A percentile compares a stretch with the other conserved stretches of the same genome.
phyloP scores from a whole-genome alignment of 2,329 filamentous ascomycete species.

The Hypoxylon sp. region DNA sequence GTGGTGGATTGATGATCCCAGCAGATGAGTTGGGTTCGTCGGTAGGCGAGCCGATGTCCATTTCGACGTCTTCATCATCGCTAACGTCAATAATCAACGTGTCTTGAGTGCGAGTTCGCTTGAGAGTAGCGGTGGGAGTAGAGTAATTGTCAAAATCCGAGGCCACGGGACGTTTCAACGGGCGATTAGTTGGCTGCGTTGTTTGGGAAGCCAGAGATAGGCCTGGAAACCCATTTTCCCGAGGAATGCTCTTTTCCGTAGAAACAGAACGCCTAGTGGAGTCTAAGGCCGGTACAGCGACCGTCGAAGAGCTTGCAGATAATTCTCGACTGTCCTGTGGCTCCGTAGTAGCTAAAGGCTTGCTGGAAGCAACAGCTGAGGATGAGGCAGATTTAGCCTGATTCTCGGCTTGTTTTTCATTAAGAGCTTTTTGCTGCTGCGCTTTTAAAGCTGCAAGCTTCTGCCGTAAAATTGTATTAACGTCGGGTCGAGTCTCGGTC shows the following conservation, averaged over 20 bases:
- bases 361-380: constrained; percentile 3
- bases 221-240: constrained; percentile 39
- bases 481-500: constrained; percentile 66
- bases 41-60: constrained; percentile 69
- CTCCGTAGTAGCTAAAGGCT: constrained; percentile 1
- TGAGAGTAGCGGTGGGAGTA: constrained; percentile 51
- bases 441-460: constrained; percentile 80
- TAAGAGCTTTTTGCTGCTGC: constrained; percentile 44
- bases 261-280: constrained; percentile 23
- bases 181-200: constrained; percentile 42
- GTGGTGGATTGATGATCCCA: constrained; percentile 45
- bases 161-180: constrained; percentile 69
- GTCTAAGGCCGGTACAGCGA: constrained; percentile 8
- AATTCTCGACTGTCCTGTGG: constrained; percentile 12
- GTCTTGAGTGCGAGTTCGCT: constrained; percentile 63
- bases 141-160: constrained; percentile 73
- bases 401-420: constrained; percentile 39
- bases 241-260: constrained; percentile 32
- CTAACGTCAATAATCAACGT: constrained; percentile 85
- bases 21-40: constrained; percentile 50
- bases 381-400: constrained; percentile 22
- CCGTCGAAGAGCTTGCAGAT: constrained; percentile 17
- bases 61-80: constrained; percentile 73
- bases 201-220: constrained; percentile 38
- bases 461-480: constrained; percentile 75